Base-by-base conservation (phyloP, 805 yeast genomes). In the Torulaspora quercuum region DNA sequence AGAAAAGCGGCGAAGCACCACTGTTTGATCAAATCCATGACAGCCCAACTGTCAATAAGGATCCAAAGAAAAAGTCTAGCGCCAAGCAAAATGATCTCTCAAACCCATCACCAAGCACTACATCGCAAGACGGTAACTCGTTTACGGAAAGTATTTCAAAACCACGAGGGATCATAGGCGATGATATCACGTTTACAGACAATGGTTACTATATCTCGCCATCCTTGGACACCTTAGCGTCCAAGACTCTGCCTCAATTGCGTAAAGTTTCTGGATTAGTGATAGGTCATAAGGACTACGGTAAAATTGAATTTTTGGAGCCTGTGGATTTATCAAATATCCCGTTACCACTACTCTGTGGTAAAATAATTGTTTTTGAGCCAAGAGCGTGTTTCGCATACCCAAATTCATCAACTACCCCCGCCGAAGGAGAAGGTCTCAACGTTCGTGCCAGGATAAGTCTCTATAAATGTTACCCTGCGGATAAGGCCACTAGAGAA, bases 191-290 rank as follows among this genome's bases (percentile, higher is more conserved):
- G 27, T 68, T 69, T 18, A 76, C 81, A 34, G 79, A 78, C 9
- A 75, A 82, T 32, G 95, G 89, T 5, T 92, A 89, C 63, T 92
- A 92, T 85, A 81, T 80, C 36, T 75, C 84, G 5, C 98, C 98
- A 11, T 68, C 87, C 2, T 53, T 81, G 24, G 73, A 78, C 4
- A 78, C 78, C 32, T 65, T 92, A 35, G 70, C 73, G 37, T 61
- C 68, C 11, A 69, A 75, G 71, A 59, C 86, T 0, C 67, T 84
- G 24, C 63, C 76, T 7, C 81, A 86, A 43, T 70, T 87, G 33
- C 76, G 82, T 37, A 52, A 72, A 5, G 82, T 92, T 15, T 50
- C 69, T 11, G 69, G 78, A 35, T 78, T 89, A 56, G 73, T 73
- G 10, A 76, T 92, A 42, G 98, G 97, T 4, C 80, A 92, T 46